Percentiles rank a stretch among this genome's conserved stretches.
These are phyloP conservation scores for Chlorella sp. DNA, from an alignment of 139 green algal genomes.

Conservation along the genomic window DNA sequence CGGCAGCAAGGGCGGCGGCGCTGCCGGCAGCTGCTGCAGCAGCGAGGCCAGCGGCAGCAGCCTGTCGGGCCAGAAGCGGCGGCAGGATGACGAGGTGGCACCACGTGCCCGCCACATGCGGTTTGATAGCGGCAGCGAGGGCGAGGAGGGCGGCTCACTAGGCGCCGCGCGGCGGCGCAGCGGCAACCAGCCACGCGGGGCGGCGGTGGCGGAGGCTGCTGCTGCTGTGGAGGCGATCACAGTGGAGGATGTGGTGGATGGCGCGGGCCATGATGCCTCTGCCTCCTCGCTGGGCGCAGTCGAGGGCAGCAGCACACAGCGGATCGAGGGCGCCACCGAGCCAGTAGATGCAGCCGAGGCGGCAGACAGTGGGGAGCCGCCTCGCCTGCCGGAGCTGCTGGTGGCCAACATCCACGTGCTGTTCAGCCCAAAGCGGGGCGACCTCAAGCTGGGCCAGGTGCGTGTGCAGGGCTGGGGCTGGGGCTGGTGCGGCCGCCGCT, in stretches of 20 bases:
- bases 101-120: not conserved
- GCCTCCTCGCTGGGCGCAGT: too few species aligned
- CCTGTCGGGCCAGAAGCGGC: not conserved
- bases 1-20: conserved; percentile 7
- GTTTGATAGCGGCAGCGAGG: conserved; percentile 24
- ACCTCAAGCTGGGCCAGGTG: conserved; percentile 84
- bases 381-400: conserved; percentile 53
- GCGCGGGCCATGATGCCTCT: not conserved
- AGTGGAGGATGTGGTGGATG: not conserved
- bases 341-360: not conserved
- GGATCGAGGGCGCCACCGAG: conserved; percentile 10
- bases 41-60: conserved; percentile 26
- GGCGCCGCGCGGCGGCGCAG: not conserved
- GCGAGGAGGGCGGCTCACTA: not conserved
- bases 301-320: not conserved
- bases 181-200: not conserved
- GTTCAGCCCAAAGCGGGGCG: conserved; percentile 86
- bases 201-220: not conserved
- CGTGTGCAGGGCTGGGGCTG: not conserved
- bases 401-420: conserved; percentile 88
- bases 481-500: not conserved
- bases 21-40: conserved; percentile 15
- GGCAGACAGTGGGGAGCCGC: conserved; percentile 3
- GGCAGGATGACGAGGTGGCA: not conserved
- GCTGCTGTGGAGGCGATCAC: not conserved